A percentile compares a stretch with the other conserved stretches of the same genome.
phyloP scores from a whole-genome alignment of 805 yeast genomes.

The Yarrowia keelungensis region DNA sequence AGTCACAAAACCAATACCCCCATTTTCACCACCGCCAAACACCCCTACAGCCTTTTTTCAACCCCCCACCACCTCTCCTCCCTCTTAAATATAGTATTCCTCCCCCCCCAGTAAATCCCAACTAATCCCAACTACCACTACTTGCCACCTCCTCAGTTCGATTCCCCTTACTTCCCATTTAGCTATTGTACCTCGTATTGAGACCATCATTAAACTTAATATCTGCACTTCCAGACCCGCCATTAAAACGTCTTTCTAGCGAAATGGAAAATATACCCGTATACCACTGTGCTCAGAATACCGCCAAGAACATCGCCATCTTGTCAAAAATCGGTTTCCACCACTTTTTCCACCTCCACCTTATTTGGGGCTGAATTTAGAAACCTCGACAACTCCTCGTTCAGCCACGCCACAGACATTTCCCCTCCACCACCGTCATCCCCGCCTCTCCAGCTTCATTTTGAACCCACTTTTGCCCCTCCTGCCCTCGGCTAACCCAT shows the following conservation, averaged over 20 bases:
- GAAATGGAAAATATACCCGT: not conserved
- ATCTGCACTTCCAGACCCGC: not conserved
- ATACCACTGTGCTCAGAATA: not conserved
- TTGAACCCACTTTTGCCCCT: not conserved
- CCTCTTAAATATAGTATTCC: no score
- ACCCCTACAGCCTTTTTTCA: no score
- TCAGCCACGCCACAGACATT: not conserved
- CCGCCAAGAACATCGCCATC: not conserved
- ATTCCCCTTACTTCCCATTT: not conserved
- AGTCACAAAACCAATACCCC: no score
- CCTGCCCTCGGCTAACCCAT: not conserved
- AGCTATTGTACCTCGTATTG: not conserved
- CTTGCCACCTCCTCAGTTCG: not conserved
- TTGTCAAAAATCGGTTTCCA: not conserved
- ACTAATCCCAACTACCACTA: no score
- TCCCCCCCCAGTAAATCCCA: no score
- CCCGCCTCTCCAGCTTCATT: not conserved
- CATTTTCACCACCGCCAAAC: no score
- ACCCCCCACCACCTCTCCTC: no score
- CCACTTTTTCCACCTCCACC: not conserved
- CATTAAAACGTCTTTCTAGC: not conserved
- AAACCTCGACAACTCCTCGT: not conserved
- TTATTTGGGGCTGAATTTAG: not conserved
- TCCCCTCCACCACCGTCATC: not conserved
- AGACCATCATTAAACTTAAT: constrained; percentile 6